These are phyloP conservation scores for Botryotinia narcissicola DNA, from an alignment of 2,329 filamentous ascomycete species.

Conservation along the genomic window DNA sequence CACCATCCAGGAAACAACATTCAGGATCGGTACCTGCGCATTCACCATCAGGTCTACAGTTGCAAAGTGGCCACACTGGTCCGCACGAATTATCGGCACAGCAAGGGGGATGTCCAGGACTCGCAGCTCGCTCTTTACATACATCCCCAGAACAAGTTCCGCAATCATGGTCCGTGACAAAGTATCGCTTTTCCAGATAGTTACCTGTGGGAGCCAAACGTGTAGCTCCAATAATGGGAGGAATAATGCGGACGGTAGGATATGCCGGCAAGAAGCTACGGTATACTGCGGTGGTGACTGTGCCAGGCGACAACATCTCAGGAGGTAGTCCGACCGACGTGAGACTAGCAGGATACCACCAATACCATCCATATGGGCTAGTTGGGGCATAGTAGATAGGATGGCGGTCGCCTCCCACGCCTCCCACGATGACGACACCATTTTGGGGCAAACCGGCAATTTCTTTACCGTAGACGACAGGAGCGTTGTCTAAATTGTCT, in stretches of 20 bases:
- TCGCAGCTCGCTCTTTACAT: background rate
- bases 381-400: background rate
- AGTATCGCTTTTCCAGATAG: background rate
- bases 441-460: background rate
- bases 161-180: background rate
- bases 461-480: background rate
- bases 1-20: background rate
- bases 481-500: background rate
- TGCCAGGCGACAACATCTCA: background rate
- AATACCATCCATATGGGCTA: background rate
- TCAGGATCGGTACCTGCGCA: background rate
- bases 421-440: background rate
- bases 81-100: background rate
- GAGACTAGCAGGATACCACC: background rate
- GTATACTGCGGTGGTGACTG: background rate
- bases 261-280: too few relatives aligned
- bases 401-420: background rate
- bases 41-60: background rate
- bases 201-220: background rate
- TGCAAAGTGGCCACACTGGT: background rate
- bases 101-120: rapidly evolving
- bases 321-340: background rate
- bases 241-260: background rate
- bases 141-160: background rate
- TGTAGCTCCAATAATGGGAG: background rate